Percentiles rank a stretch among this genome's conserved stretches.
phyloP scores from a whole-genome alignment of 2,329 filamentous ascomycete genomes.

The Cladosporium sp. region DNA sequence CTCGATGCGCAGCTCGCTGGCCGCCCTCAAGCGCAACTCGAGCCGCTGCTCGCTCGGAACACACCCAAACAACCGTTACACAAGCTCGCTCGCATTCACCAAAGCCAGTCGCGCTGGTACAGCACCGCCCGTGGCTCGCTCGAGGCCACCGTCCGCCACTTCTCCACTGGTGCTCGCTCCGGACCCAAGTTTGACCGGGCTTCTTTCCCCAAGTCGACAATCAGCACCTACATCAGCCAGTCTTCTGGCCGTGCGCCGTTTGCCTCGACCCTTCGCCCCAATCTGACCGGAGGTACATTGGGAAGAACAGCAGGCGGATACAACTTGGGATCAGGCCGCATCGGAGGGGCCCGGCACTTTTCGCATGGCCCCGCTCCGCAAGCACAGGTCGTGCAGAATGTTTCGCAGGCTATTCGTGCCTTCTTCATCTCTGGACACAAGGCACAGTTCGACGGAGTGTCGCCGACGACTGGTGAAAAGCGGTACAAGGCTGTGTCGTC shows the following conservation, averaged over 20 bases:
- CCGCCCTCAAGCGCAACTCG: constrained; percentile 44
- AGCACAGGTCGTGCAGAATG: constrained; percentile 88
- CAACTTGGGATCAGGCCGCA: constrained; percentile 55
- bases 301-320: constrained; percentile 89
- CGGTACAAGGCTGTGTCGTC: constrained; percentile 71
- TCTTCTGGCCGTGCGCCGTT: constrained; percentile 76
- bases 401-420: constrained; percentile 85
- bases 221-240: constrained; percentile 52
- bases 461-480: constrained; percentile 62
- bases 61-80: constrained; percentile 54
- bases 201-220: constrained; percentile 50
- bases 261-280: constrained; percentile 80
- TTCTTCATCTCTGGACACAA: constrained; percentile 91
- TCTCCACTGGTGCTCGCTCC: constrained; percentile 41
- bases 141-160: constrained; percentile 42
- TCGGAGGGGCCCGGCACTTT: constrained; percentile 76
- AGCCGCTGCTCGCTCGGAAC: constrained; percentile 55
- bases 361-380: constrained; percentile 79
- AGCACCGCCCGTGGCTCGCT: constrained; percentile 47
- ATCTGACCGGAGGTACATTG: constrained; percentile 80
- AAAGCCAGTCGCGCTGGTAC: constrained; percentile 58
- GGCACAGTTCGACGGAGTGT: constrained; percentile 75
- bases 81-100: constrained; percentile 56
- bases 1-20: constrained; percentile 28
- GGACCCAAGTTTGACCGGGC: constrained; percentile 44